A percentile compares a stretch with the other conserved stretches of the same genome.
These are phyloP conservation scores for Yamadazyma philogaea DNA, from an alignment of 805 yeast species.

Conservation along the genomic window DNA sequence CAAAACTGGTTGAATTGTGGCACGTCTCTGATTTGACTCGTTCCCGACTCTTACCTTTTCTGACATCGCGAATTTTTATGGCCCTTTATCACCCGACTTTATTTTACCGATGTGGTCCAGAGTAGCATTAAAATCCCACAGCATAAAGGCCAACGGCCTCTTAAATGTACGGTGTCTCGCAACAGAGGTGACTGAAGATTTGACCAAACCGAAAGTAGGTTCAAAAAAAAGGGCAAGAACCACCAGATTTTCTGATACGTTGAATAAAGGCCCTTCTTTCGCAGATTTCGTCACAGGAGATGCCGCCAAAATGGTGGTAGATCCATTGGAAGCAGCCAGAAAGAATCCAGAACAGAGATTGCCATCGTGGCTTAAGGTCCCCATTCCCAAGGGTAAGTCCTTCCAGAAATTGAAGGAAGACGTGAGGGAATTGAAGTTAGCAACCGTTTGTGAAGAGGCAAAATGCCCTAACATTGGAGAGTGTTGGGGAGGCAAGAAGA, in stretches of 20 bases:
- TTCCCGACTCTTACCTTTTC: neutral
- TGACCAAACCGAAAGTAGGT: slow-evolving; percentile 3
- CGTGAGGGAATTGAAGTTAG: slow-evolving; percentile 79
- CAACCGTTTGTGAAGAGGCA: slow-evolving; percentile 98
- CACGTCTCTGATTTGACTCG: neutral
- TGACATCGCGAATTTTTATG: slow-evolving; percentile 4
- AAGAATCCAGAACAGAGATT: slow-evolving; percentile 66
- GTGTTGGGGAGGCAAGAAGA: slow-evolving; percentile 97
- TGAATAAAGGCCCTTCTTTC: slow-evolving; percentile 87
- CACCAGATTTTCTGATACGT: slow-evolving; percentile 63
- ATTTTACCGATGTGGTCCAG: neutral
- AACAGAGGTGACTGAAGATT: slow-evolving; percentile 10
- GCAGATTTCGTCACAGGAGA: slow-evolving; percentile 85
- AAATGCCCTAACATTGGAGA: slow-evolving; percentile 99
- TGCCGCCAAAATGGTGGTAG: slow-evolving; percentile 63
- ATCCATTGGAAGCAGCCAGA: slow-evolving; percentile 76
- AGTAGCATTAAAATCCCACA: slow-evolving; percentile 2
- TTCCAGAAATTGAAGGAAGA: slow-evolving; percentile 80
- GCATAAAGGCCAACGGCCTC: neutral
- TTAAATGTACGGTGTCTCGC: slow-evolving; percentile 17
- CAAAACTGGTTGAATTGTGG: neutral
- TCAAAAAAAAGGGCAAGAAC: slow-evolving; percentile 29
- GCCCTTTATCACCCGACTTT: slow-evolving; percentile 9
- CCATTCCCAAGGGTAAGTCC: slow-evolving; percentile 92
- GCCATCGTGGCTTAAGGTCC: slow-evolving; percentile 93